phyloP scores from a whole-genome alignment of 164 flowering plant genomes.

The Stephania yunnanensis region DNA sequence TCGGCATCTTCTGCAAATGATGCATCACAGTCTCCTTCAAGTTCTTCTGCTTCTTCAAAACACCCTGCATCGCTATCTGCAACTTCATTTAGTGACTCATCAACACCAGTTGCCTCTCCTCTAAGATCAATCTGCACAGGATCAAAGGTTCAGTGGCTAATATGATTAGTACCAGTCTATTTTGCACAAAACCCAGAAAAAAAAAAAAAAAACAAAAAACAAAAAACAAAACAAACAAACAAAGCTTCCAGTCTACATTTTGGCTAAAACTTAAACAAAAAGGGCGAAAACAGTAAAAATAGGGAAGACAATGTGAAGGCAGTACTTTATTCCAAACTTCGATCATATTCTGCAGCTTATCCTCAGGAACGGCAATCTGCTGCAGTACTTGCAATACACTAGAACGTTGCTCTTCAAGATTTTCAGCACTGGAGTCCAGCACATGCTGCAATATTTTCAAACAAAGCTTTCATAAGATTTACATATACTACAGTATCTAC shows the following conservation, averaged over 20 bases:
- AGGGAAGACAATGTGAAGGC: neutral
- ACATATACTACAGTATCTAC: neutral
- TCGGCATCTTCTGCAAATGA: conserved; percentile 17
- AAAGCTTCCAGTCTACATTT: too few relatives aligned
- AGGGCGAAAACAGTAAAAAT: neutral
- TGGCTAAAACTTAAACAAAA: neutral
- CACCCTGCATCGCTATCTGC: conserved; percentile 22
- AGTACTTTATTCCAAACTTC: conserved; percentile 97
- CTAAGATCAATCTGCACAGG: conserved; percentile 55
- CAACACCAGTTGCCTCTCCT: conserved; percentile 24
- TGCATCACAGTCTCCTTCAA: conserved; percentile 12
- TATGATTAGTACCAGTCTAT: neutral
- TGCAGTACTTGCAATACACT: conserved; percentile 75
- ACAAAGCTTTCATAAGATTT: neutral
- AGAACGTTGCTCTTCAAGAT: conserved; percentile 73
- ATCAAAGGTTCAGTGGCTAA: neutral
- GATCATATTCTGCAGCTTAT: conserved; percentile 79
- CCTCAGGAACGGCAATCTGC: conserved; percentile 82
- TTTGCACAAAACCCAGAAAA: too few relatives aligned
- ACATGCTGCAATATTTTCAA: conserved; percentile 65
- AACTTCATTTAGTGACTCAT: conserved; percentile 25
- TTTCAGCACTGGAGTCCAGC: conserved; percentile 70
- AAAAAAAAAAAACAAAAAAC: too few relatives aligned
- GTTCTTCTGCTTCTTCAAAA: conserved; percentile 20
- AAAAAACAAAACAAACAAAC: too few relatives aligned